Base-by-base conservation (phyloP, 2,329 filamentous ascomycete species). In the Fusarium decemcellulare region DNA sequence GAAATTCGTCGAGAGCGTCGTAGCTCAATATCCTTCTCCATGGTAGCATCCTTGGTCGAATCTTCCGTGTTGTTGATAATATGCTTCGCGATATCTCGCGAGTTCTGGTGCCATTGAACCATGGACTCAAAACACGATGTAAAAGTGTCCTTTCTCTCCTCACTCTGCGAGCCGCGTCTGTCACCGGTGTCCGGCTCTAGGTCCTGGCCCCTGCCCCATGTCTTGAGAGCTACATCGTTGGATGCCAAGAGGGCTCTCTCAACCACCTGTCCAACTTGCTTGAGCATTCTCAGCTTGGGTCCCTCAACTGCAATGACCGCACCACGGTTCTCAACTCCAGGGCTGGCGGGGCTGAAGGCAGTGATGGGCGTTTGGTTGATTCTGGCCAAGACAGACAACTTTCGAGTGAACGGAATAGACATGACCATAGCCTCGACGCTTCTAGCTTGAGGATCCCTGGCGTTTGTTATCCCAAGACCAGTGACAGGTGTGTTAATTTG, bases 301-400 rank as follows among this genome's bases (percentile, higher is more conserved):
- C 95, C 95, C 79, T 98, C 95, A 30, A 98, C 83, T 1, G 93
- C 92, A 66, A 98, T 91, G 39, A 98, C 87, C 0, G 92, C 88
- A 0, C 95, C 95, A n/a, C 94, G 88, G 8, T 84, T 82, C 71
- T 83, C 80, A 63, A 80, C 76, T 2, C 67, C 66, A 4, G 74
- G 68, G 5, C 72, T 73, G 8, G 74, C 76, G 5, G 79, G 77
- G 6, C 77, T 74, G 1, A 81, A 74, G 15, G 81, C 72, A 7
- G 82, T 80, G 14, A 93, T 83, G 0, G 93, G 90, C 27, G 66
- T 63, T 8, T 91, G 92, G 47, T 92, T 92, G 69, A 98, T 93
- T 65, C 90, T 90, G 15, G 89, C 86, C 36, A 98, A 84, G 3
- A 95, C 86, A 51, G 90, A 89, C 72, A 97, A 88, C 79, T 97